phyloP scores from a whole-genome alignment of 306 rosid species.

The Morella rubra region DNA sequence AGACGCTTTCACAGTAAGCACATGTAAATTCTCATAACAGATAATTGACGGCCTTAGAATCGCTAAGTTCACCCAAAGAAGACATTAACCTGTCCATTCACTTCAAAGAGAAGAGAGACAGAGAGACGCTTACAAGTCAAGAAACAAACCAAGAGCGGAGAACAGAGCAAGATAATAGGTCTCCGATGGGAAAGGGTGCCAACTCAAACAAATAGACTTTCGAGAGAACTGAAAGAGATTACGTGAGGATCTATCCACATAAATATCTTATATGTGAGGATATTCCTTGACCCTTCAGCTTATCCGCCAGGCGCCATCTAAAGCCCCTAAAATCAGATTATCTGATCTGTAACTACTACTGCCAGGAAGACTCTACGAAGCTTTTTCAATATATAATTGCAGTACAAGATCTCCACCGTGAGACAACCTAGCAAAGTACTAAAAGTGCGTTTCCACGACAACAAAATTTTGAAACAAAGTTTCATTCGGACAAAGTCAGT shows the following conservation, averaged over 20 bases:
- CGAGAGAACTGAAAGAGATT: background rate
- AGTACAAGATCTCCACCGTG: background rate
- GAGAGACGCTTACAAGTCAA: background rate
- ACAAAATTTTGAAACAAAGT: no score
- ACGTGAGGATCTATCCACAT: no score
- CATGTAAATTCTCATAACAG: background rate
- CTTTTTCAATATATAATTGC: background rate
- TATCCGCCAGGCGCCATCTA: background rate
- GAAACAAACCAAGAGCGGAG: background rate
- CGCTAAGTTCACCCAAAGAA: background rate
- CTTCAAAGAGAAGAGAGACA: background rate
- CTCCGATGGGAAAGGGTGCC: background rate
- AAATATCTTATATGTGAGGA: no score
- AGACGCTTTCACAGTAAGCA: background rate
- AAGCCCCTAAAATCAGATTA: background rate
- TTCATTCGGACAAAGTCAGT: no score
- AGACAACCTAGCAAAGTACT: background rate
- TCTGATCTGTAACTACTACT: background rate
- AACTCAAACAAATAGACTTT: background rate
- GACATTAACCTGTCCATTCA: background rate
- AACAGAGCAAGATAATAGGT: background rate
- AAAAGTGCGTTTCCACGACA: no score
- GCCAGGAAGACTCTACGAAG: background rate
- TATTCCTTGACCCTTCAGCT: background rate
- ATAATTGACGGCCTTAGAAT: background rate